Base-by-base conservation (phyloP, 2,329 filamentous ascomycete genomes). In the Tolypocladium endophyticum region DNA sequence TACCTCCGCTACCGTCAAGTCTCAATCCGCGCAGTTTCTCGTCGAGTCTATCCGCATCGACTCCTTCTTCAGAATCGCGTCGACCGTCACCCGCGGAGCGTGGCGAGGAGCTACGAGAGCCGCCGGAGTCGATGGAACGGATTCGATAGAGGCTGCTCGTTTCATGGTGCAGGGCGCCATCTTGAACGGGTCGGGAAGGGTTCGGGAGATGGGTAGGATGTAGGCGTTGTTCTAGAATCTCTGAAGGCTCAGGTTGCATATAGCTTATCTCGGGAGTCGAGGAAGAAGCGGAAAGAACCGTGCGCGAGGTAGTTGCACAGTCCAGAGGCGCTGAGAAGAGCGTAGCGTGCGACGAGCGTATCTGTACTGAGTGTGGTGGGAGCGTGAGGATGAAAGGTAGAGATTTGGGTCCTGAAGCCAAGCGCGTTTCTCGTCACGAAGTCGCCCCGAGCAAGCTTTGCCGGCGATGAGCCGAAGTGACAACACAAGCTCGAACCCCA, bases 181-280 rank as follows among this genome's bases (percentile, higher is more conserved):
- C 72, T 79, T 86, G 82, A 73, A 74, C 71, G 65, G 73, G 61
- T 65, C 64, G 59, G 56, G 71, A 62, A 45, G 72, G 60, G 61
- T 68, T 66, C 60, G 70, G 65, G 62, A 74, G 63, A 66, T 67
- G 69, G 72, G 66, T 73, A 65, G 72, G 67, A 63, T 74, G 74
- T 65, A 68, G 71, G 68, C 68, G 69, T 65, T 70, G 70, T 74
- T 76, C 70, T 73, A 75, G 73, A 78, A 69, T 74, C 71, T 78
- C 76, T 67, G 69, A 69, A 64, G 76, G 76, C 79, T 80, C 81
- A 81, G 76, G 78, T 78, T 86, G 84, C 84, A 87, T 87, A 84
- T 81, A 87, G 83, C 73, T 79, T 72, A 71, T 72, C 72, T 69
- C 65, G 67, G 64, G 66, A 69, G 67, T 71, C 64, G 67, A 67